Evolutionary conservation across 2,329 filamentous ascomycete species (phyloP), one percentile per base, ranked within the genome.

Genomic region (Lachnellula occidentalis): DNA sequence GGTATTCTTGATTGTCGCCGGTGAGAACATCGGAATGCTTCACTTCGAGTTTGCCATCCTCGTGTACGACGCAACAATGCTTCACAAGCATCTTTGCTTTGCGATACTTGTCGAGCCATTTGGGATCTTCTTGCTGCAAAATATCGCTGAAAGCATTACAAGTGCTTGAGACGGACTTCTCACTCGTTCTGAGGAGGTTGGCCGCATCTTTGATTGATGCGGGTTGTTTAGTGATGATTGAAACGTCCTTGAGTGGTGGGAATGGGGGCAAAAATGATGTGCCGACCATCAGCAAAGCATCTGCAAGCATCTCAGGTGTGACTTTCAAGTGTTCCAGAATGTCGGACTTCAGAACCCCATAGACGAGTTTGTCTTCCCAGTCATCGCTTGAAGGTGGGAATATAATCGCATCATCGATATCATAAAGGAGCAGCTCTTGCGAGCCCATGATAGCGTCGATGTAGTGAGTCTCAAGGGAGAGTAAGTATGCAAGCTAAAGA

Each of bases 101-200:
- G 67, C 87, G 88, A 69, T 91, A 99, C 66, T 88, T 89, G 68
- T 92, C 88, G 34, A 90, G 76, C 78, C 95, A 99, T 50, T 87
- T 80, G 15, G 86, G 76, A 42, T 89, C 83, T 63, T 85, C 81
- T 48, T 82, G 77, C 21, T 87, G 81, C 11, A 91, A 77, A 49
- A 95, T 85, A 55, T 96, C 91, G 65, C 87, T 86, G 67, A 90
- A 92, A 49, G 86, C 85, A 51, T 84, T 79, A 67, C 90, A 95
- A 3, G 91, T 82, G 11, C 79, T 80, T 14, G 86, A 81, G 12
- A 95, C 88, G 42, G 82, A 78, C 66, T 85, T 85, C 55, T 91
- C 76, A 68, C 84, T 70, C 65, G 88, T 73, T 71, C 85, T 83
- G 61, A 96, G 80, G 68, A 95, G 79, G 61, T 88, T 89, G 53